phyloP scores from a whole-genome alignment of 805 yeast genomes.

The Ogataea nitratoaversa region DNA sequence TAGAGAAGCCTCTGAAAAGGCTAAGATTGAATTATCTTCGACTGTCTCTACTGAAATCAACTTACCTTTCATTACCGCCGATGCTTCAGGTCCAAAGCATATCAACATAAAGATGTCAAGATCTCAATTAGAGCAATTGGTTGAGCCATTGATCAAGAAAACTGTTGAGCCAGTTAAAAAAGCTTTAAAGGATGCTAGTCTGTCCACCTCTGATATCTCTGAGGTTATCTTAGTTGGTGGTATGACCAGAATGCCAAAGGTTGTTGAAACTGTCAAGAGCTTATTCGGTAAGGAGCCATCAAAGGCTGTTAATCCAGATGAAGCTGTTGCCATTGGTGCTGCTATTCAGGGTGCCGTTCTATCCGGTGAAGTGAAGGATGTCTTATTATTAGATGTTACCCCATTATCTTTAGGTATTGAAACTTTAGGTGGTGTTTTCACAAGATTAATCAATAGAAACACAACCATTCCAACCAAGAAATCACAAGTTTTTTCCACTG shows the following conservation, averaged over 20 bases:
- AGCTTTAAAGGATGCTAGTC: conserved; percentile 71
- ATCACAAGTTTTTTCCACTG: conserved; percentile 94
- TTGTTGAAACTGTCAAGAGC: conserved; percentile 55
- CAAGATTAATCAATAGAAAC: conserved; percentile 97
- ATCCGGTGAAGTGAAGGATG: conserved; percentile 79
- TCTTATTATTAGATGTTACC: conserved; percentile 77
- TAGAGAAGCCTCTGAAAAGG: conserved; percentile 74
- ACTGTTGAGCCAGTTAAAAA: conserved; percentile 71
- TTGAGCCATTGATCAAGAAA: conserved; percentile 58
- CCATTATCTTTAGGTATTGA: conserved; percentile 97
- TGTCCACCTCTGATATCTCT: conserved; percentile 61
- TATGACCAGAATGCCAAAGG: conserved; percentile 87
- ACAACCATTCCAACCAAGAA: conserved; percentile 96
- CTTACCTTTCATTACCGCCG: conserved; percentile 62
- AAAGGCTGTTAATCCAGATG: conserved; percentile 81
- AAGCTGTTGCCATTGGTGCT: conserved; percentile 89
- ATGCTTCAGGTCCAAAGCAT: conserved; percentile 49
- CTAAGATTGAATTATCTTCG: conserved; percentile 72
- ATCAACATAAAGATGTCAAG: conserved; percentile 57
- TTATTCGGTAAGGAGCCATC: conserved; percentile 64
- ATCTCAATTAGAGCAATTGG: conserved; percentile 62
- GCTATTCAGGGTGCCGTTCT: conserved; percentile 86
- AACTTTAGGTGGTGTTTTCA: conserved; percentile 99
- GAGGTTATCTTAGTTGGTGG: conserved; percentile 82
- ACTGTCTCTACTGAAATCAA: conserved; percentile 57